Conservation (phyloP, 1,284 basidiomycete genomes). For the Melampsora americana region DNA sequence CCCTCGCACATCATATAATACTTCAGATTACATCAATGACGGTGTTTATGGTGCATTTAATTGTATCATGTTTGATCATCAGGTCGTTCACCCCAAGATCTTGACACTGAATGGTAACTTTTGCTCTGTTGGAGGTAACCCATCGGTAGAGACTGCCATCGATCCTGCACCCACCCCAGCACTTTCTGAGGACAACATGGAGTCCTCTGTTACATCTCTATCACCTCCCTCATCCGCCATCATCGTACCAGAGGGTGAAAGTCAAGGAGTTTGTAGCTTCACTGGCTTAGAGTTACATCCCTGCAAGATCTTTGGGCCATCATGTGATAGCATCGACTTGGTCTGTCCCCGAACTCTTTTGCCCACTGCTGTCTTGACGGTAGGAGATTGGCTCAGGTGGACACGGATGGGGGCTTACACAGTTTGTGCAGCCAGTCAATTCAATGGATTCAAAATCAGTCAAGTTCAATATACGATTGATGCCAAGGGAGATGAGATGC, state of each 20-base stretch:
- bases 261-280: background rate
- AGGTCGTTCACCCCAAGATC: constrained; percentile 77
- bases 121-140: background rate
- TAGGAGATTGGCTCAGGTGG: constrained; percentile 89
- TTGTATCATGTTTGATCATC: constrained; percentile 91
- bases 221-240: background rate
- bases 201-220: constrained; percentile 17
- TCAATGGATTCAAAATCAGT: constrained; percentile 53
- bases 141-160: constrained; percentile 2
- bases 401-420: constrained; percentile 92
- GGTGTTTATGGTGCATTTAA: constrained; percentile 98
- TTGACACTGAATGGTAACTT: constrained; percentile 58
- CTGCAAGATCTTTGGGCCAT: constrained; percentile 63
- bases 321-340: constrained; percentile 87
- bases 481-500: constrained; percentile 32
- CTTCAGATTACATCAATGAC: constrained; percentile 82
- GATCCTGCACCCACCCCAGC: constrained; percentile 9
- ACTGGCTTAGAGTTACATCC: constrained; percentile 50
- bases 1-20: background rate
- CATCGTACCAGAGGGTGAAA: background rate
- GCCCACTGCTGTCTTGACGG: constrained; percentile 62
- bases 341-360: constrained; percentile 65
- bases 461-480: constrained; percentile 57
- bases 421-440: constrained; percentile 72
- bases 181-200: constrained; percentile 18